Base-by-base conservation (phyloP, 2,329 filamentous ascomycete species). In the Xylaria multiplex region DNA sequence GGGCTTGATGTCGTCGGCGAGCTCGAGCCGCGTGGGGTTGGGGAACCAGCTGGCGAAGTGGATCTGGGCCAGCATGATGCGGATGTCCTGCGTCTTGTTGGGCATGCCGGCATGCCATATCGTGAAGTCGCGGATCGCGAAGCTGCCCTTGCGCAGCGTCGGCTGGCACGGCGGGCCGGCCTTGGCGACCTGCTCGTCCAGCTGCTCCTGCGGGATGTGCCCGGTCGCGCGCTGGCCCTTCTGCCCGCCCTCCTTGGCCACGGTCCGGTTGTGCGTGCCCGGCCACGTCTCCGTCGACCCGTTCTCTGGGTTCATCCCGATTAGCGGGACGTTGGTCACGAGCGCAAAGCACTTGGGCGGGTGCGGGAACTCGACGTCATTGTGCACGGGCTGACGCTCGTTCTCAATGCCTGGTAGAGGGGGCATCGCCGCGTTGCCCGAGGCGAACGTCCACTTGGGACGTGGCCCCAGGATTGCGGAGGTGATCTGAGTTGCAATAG, bases 41-140 rank as follows among this genome's bases (percentile, higher is more conserved):
- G 81, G 75, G 62, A 87, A 87, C 84, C 85, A 87, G 0, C 82
- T 81, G 0, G 86, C 85, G 71, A 88, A 88, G 72, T 86, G 85
- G 53, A 88, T 86, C 80, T 86, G 82, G 35, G 85, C 85, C n/a
- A 89, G 76, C 86, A 89, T 88, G 35, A 88, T 81, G 49, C 86
- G 77, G n/a, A 84, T 80, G n/a, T 82, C 77, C 6, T 81, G 74
- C 0, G 82, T 84, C 50, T 75, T 71, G 70, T 90, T 90, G 2
- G 86, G 86, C 83, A 88, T 88, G 1, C 87, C 88, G 0, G 86
- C 86, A 72, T 90, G 87, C 87, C 88, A 90, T 6, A 89, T 81
- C 27, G 87, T 79, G 64, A 90, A 75, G 73, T 90, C 88, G 3
- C 88, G 80, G 45, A 90, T 73, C 40, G 89, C 80, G 32, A 90